phyloP scores from a whole-genome alignment of 176 grass and related monocot genomes.

The Paspalum vaginatum region DNA sequence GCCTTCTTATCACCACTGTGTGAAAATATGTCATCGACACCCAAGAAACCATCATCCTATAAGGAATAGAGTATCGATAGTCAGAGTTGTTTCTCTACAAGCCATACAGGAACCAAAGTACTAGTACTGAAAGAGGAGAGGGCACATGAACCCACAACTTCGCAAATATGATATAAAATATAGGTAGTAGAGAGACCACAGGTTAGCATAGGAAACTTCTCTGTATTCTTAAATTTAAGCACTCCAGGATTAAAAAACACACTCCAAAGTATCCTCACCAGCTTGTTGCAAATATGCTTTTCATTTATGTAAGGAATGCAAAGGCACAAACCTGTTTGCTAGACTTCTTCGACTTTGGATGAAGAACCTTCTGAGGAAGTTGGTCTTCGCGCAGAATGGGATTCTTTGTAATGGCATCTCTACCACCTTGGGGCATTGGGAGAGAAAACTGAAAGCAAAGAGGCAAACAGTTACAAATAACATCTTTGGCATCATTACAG shows the following conservation, averaged over 20 bases:
- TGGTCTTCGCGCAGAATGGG: constrained; percentile 94
- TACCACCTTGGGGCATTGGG: constrained; percentile 95
- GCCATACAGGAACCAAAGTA: not conserved
- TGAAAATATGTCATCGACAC: constrained; percentile 72
- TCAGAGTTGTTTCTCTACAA: not conserved
- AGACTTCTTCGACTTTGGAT: constrained; percentile 81
- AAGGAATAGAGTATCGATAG: constrained; percentile 27
- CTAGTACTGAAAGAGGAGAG: not conserved
- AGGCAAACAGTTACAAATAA: constrained; percentile 34
- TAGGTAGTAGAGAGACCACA: not conserved
- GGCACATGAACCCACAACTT: not conserved
- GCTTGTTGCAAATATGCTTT: not conserved
- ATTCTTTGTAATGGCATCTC: constrained; percentile 81
- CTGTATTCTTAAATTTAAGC: not conserved
- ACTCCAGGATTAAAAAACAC: too few species aligned
- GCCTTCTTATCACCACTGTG: constrained; percentile 73
- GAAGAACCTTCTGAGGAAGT: constrained; percentile 87
- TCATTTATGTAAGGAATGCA: constrained; percentile 20
- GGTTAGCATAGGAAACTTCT: not conserved
- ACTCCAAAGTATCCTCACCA: not conserved
- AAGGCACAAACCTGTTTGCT: constrained; percentile 62
- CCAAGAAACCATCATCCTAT: constrained; percentile 75
- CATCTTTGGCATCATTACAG: not conserved
- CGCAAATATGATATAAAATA: not conserved
- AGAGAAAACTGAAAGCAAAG: constrained; percentile 79